Percentiles rank a stretch among this genome's conserved stretches.
phyloP scores from a whole-genome alignment of 129 eudicot species.

The Lactuca sativa region DNA sequence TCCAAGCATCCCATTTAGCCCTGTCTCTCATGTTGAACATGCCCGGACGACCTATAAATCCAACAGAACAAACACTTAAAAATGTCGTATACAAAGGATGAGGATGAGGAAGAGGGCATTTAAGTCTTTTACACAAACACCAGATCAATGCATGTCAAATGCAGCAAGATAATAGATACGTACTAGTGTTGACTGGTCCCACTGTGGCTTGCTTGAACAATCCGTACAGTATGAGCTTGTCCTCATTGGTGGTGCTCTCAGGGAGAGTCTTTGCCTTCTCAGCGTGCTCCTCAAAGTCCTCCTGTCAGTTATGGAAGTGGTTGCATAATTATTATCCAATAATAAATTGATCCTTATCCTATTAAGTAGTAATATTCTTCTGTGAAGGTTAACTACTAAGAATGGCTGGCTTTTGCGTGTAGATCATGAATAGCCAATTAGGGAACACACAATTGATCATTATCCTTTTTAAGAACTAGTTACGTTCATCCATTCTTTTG shows the following conservation, averaged over 20 bases:
- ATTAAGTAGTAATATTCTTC: not conserved
- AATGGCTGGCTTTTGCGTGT: not conserved
- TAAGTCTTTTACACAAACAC: not conserved
- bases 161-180: slow-evolving; percentile 17
- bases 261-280: slow-evolving; percentile 82
- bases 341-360: not conserved
- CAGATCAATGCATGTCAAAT: not conserved
- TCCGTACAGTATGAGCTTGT: slow-evolving; percentile 74
- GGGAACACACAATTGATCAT: slow-evolving; percentile 4
- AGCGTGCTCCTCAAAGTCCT: slow-evolving; percentile 87
- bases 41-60: slow-evolving; percentile 84
- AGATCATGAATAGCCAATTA: slow-evolving; percentile 2
- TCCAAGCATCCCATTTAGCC: slow-evolving; percentile 99
- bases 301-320: slow-evolving; percentile 42
- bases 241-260: slow-evolving; percentile 56
- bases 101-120: not conserved
- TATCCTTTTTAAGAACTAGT: slow-evolving; percentile 1
- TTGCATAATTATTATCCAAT: not conserved
- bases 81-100: not conserved
- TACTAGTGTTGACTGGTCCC: slow-evolving; percentile 80
- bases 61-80: not conserved
- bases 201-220: slow-evolving; percentile 90
- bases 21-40: slow-evolving; percentile 78
- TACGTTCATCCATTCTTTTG: not conserved
- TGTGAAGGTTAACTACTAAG: not conserved